Conservation (phyloP, 2,329 filamentous ascomycete genomes). For the Colletotrichum sp. region DNA sequence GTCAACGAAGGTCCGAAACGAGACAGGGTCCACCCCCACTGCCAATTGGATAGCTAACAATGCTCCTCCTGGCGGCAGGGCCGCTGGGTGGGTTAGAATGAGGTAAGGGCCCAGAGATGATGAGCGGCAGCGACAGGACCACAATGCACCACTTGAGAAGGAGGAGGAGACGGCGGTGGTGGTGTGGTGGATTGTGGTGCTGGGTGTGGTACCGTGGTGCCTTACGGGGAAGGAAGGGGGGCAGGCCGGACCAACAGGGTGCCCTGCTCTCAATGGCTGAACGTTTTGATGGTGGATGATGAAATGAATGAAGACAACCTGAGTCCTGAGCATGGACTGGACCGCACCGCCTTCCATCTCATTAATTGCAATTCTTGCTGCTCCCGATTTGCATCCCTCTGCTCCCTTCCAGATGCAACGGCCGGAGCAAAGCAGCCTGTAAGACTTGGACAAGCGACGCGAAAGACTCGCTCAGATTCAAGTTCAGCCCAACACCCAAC, state of each 20-base stretch:
- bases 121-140: background rate
- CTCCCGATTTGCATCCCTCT: background rate
- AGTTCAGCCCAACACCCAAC: background rate
- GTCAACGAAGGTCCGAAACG: constrained; percentile 12
- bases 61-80: background rate
- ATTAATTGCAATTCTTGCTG: background rate
- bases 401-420: background rate
- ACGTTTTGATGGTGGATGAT: background rate
- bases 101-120: constrained; percentile 4
- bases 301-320: background rate
- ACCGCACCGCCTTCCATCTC: background rate
- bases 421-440: background rate
- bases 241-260: background rate
- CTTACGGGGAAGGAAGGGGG: background rate
- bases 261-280: background rate
- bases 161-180: background rate
- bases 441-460: background rate
- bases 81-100: background rate
- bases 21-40: constrained; percentile 16
- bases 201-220: background rate
- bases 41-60: background rate
- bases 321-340: background rate
- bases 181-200: background rate
- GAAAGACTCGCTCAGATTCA: background rate
- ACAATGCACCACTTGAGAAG: background rate